Conservation (phyloP, 2,329 filamentous ascomycete species). For the Pseudopithomyces chartarum region DNA sequence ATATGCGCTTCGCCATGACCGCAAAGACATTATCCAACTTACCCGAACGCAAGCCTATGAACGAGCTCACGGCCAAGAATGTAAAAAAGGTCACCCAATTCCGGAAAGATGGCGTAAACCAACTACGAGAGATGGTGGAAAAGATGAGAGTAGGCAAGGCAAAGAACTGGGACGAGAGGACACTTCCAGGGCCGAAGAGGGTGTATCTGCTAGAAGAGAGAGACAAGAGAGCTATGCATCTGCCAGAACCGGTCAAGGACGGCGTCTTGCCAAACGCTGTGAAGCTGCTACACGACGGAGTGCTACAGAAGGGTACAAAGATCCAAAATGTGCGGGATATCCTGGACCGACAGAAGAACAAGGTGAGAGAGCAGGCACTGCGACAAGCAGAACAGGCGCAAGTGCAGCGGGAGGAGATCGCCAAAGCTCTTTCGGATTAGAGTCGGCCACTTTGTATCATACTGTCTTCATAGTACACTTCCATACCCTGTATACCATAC, state of each 20-base stretch:
- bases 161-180: conserved; percentile 30
- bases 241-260: conserved; percentile 29
- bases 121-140: conserved; percentile 66
- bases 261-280: conserved; percentile 27
- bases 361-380: background rate
- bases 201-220: conserved; percentile 36
- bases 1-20: conserved; percentile 94
- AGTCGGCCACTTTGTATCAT: conserved; percentile 7
- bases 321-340: conserved; percentile 7
- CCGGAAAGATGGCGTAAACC: conserved; percentile 67
- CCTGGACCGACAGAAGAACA: conserved; percentile 4
- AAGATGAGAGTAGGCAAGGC: conserved; percentile 37
- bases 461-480: conserved; percentile 10
- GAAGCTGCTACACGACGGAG: background rate
- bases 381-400: background rate
- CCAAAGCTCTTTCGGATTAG: conserved; percentile 4
- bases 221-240: conserved; percentile 34
- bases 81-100: conserved; percentile 81
- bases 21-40: conserved; percentile 77
- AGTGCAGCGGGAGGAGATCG: background rate
- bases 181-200: conserved; percentile 33
- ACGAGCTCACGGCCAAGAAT: conserved; percentile 77
- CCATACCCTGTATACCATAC: conserved; percentile 2
- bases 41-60: conserved; percentile 61
- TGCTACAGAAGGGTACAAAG: conserved; percentile 2